Evolutionary conservation across 2,329 filamentous ascomycete species (phyloP), one percentile per base, ranked within the genome.

Genomic region (Colletotrichum sp.): DNA sequence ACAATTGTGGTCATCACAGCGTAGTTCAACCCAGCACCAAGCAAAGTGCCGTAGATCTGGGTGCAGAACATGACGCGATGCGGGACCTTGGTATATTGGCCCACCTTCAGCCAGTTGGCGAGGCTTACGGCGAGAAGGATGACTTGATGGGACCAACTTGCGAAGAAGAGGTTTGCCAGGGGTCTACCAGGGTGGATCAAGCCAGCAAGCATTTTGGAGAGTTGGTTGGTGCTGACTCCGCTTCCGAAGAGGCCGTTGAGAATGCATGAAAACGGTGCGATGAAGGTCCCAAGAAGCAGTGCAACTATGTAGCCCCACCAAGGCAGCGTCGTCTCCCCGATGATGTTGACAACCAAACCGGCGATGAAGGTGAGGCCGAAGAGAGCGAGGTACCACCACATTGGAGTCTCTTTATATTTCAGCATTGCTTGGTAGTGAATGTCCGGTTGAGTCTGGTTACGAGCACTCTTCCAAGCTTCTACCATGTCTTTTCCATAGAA

Each of bases 1-100:
- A 89, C 85, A 55, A 90, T 88, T 15, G 82, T 84, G 28, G 80
- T 84, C 85, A 88, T 88, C 78, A 89, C 84, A 56, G 84, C 81
- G 73, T 86, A 89, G 78, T 89, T 88, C 70, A 89, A 80, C 2
- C 86, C 78, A 1, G 85, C 85, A 2, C 86, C 86, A 5, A 88
- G 78, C 4, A 87, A 43, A 18, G 82, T 85, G 6, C 86, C 87
- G 10, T 83, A 78, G 6, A 88, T 82, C 70, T 88, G 88, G 5
- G 85, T 83, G 28, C 48, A 62, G 22, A 81, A 81, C 56, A 88
- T 89, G 65, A 83, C 81, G n/a, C 84, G 82, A 9, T 85, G 86
- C 2, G 81, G 80, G 8, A 86, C 79, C 66, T 86, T 84, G 8
- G 79, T 80, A 60, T 85, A 85, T 74, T 86, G 84, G 1, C 79